Conservation (phyloP, 192 early-diverging fungal species). For the Linnemannia elongata region DNA sequence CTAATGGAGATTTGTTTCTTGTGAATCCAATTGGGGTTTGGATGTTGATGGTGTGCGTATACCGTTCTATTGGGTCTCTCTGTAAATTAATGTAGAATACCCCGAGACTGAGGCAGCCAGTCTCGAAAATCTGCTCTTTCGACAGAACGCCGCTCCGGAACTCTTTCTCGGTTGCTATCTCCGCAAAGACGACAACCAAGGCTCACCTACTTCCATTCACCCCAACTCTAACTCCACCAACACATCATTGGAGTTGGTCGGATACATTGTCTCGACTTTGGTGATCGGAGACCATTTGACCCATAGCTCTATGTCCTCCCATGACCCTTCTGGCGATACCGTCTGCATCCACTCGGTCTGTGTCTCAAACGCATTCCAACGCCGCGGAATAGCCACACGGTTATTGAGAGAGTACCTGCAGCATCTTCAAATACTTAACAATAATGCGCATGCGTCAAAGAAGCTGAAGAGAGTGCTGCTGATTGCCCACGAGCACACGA, state of each 20-base stretch:
- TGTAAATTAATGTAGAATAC: constrained; percentile 42
- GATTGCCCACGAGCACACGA: constrained; percentile 67
- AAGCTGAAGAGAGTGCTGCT: constrained; percentile 64
- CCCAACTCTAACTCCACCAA: background rate
- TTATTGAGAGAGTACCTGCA: constrained; percentile 65
- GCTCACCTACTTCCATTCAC: background rate
- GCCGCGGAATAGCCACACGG: constrained; percentile 69
- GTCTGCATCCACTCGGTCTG: constrained; percentile 81
- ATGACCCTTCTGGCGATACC: constrained; percentile 72
- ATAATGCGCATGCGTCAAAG: background rate
- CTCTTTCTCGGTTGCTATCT: constrained; percentile 60
- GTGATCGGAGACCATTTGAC: constrained; percentile 61
- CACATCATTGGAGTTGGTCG: constrained; percentile 56
- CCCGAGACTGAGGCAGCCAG: constrained; percentile 63
- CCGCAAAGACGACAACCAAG: background rate
- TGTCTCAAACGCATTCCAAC: constrained; percentile 59
- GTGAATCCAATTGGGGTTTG: background rate
- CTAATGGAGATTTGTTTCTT: background rate
- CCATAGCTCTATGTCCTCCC: constrained; percentile 72
- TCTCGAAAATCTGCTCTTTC: constrained; percentile 51
- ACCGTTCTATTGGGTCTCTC: background rate
- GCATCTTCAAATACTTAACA: constrained; percentile 47
- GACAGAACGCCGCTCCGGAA: constrained; percentile 53
- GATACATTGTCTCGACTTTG: constrained; percentile 73
- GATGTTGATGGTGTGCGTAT: background rate